Conservation (phyloP, 805 yeast genomes). For the Scheffersomyces stipitis region DNA sequence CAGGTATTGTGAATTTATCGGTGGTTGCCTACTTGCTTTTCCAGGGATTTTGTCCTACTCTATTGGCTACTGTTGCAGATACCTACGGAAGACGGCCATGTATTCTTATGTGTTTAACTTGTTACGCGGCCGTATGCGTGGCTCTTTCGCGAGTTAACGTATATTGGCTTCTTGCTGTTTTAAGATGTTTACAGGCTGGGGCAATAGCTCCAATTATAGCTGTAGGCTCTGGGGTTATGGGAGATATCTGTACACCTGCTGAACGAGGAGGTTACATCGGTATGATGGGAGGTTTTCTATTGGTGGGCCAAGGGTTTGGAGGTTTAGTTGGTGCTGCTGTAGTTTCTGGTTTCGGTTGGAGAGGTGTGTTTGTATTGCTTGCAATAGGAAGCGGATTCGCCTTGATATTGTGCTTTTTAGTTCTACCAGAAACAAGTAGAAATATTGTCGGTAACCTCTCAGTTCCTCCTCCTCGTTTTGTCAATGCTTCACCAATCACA, state of each 20-base stretch:
- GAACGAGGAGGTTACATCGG: constrained; percentile 76
- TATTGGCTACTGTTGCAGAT: constrained; percentile 71
- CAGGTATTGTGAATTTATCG: constrained; percentile 63
- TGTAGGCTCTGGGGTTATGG: constrained; percentile 66
- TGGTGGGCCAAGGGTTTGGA: constrained; percentile 76
- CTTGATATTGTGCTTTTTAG: constrained; percentile 24
- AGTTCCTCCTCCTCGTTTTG: constrained; percentile 44
- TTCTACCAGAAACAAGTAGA: constrained; percentile 75
- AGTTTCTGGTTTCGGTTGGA: constrained; percentile 49
- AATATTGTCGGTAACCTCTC: constrained; percentile 75
- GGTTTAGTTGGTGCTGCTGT: constrained; percentile 62
- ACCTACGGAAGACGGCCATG: constrained; percentile 71
- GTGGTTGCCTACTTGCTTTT: constrained; percentile 74
- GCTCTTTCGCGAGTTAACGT: constrained; percentile 61
- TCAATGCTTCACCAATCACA: constrained; percentile 49
- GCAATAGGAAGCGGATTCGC: constrained; percentile 61
- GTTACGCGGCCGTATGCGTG: constrained; percentile 61
- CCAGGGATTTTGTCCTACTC: constrained; percentile 75
- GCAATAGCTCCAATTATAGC: constrained; percentile 78
- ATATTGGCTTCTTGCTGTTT: constrained; percentile 61
- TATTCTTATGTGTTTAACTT: constrained; percentile 50
- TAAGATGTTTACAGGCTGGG: constrained; percentile 75
- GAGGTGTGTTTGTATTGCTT: constrained; percentile 75
- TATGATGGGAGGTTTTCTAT: constrained; percentile 58
- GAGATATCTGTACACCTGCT: constrained; percentile 65